Evolutionary conservation across 768 basidiomycete genomes (phyloP), one percentile per base, ranked within the genome.

Genomic region (Lactarius vividus): DNA sequence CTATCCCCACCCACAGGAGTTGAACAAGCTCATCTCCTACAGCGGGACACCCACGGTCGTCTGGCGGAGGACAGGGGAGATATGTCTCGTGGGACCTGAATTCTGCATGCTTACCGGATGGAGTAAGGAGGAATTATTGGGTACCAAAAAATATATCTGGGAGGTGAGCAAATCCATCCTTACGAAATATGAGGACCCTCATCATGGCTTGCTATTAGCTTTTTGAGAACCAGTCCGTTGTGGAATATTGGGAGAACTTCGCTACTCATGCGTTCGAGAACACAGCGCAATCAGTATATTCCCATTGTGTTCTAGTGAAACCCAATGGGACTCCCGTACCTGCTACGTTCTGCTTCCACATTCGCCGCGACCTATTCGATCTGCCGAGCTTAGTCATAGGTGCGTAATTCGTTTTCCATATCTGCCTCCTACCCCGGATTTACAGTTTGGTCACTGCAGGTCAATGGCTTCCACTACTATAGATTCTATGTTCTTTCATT

Each of bases 21-120:
- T 98, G 63, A 94, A 97, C 77, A 98, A 97, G 78, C 84, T 98
- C 67, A 97, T 98, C 65, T 94, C 94, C 59, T 97, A 92, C 76
- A 96, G 91, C 71, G 96, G 96, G 13, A 98, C 96, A 33, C 96
- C 96, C 2, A 98, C 96, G 1, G 94, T 96, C 49, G 92, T 96
- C 13, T 99, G 96, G 96, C 88, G 97, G 54, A 84, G 97, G 59
- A 99, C 97, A 23, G 97, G 97, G 72, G 97, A 99, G 78, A 95
- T 99, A 29, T 96, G 94, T 73, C 87, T 97, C 55, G 97, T 95
- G 56, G 96, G 95, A 0, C 91, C 94, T 6, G 97, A 99, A 77
- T 98, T 99, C 74, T 92, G 90, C 75, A 89, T 93, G 84, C 80
- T 99, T 68, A 95, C 94, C 10, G 93, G 91, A 71, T 96, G 94